Evolutionary conservation across 73 alveolate genomes (phyloP).

Genomic region (Paramecium pentaurelia): DNA sequence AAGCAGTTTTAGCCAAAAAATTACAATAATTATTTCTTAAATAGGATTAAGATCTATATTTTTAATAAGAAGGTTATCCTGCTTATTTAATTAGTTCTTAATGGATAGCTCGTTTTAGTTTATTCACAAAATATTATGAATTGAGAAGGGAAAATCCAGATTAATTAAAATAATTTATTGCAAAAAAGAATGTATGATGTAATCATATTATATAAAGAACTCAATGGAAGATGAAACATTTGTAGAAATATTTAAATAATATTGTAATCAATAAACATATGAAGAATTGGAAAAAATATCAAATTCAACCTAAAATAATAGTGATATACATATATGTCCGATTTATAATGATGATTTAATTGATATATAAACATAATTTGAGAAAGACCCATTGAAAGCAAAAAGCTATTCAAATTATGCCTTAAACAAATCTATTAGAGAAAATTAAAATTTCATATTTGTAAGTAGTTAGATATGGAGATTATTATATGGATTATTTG

Average conservation of each 20-base stretch:
- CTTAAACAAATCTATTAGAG: conserved; percentile 52
- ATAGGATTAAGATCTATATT: background rate
- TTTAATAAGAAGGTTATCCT: conserved; percentile 44
- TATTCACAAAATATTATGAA: background rate
- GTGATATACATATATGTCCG: background rate
- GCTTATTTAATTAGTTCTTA: background rate
- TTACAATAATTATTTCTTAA: background rate
- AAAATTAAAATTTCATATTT: conserved; percentile 48
- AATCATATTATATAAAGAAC: background rate
- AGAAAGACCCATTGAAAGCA: conserved; percentile 46
- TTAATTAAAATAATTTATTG: background rate
- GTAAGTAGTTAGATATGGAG: conserved; percentile 53
- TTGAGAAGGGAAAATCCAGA: background rate
- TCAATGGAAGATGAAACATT: conserved; percentile 29
- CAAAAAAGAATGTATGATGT: background rate
- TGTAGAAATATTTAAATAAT: conserved; percentile 6
- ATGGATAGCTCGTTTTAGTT: background rate
- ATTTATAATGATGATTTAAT: background rate
- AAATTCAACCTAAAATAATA: background rate
- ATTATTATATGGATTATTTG: conserved; percentile 50
- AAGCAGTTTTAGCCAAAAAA: background rate
- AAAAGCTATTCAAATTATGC: conserved; percentile 49
- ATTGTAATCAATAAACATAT: background rate
- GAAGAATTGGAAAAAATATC: conserved; percentile 1
- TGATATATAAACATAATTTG: conserved; percentile 13